A percentile compares a stretch with the other conserved stretches of the same genome.
phyloP scores from a whole-genome alignment of 129 eudicot genomes.

The Mikania micrantha region DNA sequence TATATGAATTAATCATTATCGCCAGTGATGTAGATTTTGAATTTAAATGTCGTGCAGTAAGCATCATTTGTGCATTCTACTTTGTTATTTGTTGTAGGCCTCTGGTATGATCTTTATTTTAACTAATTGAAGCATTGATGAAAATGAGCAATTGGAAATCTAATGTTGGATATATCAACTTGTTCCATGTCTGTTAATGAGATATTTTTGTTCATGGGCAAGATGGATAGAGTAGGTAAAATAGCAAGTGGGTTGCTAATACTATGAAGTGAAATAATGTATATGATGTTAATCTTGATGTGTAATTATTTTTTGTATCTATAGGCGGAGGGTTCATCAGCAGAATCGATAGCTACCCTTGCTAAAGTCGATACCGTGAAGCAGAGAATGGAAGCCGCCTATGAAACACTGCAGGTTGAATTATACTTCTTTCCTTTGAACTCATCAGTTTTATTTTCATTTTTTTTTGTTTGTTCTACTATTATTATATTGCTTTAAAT shows the following conservation, averaged over 20 bases:
- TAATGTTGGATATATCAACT: neutral
- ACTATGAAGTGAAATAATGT: neutral
- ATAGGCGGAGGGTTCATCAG: conserved; percentile 98
- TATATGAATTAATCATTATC: neutral
- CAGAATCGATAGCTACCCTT: conserved; percentile 89
- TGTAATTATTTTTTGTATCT: conserved; percentile 2
- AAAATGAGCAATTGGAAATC: neutral
- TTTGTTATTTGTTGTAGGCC: neutral
- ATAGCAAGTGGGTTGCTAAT: neutral
- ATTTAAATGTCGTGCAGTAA: neutral
- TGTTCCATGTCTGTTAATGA: neutral
- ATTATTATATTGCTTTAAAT: neutral
- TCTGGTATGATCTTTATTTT: neutral
- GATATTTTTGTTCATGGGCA: neutral
- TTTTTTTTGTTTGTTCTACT: neutral
- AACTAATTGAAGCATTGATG: conserved; percentile 9
- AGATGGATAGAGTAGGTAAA: conserved; percentile 9
- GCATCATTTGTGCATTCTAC: neutral
- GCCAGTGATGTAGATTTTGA: conserved; percentile 9
- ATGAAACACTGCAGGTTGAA: conserved; percentile 88
- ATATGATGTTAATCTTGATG: neutral
- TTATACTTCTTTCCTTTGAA: conserved; percentile 12
- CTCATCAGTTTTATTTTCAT: neutral
- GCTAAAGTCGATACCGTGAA: conserved; percentile 95
- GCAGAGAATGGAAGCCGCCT: conserved; percentile 96